These are phyloP conservation scores for Yamadazyma conglobata DNA, from an alignment of 1,139 yeast genomes.

Conservation along the genomic window DNA sequence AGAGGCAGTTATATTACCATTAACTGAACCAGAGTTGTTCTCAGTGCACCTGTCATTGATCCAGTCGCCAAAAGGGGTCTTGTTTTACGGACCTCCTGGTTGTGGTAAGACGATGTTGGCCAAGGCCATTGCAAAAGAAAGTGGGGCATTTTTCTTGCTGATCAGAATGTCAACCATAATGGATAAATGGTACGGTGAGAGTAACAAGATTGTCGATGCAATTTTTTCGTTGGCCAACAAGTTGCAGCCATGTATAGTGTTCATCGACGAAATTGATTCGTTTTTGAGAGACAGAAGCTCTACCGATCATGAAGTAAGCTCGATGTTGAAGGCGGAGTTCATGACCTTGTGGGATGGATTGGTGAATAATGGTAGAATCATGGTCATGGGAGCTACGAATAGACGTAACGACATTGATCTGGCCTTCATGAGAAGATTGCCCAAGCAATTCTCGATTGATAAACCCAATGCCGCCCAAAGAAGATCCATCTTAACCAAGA, in stretches of 20 bases:
- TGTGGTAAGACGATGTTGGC: slow-evolving; percentile 98
- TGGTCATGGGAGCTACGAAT: slow-evolving; percentile 94
- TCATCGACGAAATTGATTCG: slow-evolving; percentile 95
- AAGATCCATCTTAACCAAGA: slow-evolving; percentile 59
- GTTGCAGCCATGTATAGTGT: slow-evolving; percentile 90
- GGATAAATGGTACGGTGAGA: slow-evolving; percentile 99
- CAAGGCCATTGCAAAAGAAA: slow-evolving; percentile 88
- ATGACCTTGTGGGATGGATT: slow-evolving; percentile 98
- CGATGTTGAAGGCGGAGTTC: slow-evolving; percentile 92
- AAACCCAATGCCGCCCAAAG: slow-evolving; percentile 74
- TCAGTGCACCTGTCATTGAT: slow-evolving; percentile 60
- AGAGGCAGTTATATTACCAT: slow-evolving; percentile 85
- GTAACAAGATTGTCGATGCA: slow-evolving; percentile 92
- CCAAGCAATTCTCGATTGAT: slow-evolving; percentile 79
- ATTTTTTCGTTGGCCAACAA: slow-evolving; percentile 86
- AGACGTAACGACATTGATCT: slow-evolving; percentile 87
- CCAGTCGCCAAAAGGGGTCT: slow-evolving; percentile 92
- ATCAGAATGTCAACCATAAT: slow-evolving; percentile 91
- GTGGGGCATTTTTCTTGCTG: slow-evolving; percentile 88
- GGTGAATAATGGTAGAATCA: slow-evolving; percentile 68
- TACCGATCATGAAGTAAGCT: slow-evolving; percentile 92
- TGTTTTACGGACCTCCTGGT: slow-evolving; percentile 95
- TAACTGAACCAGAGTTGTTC: slow-evolving; percentile 69
- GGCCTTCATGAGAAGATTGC: slow-evolving; percentile 90
- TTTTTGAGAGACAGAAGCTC: slow-evolving; percentile 84